Conservation (phyloP, 2,329 filamentous ascomycete species). For the Aspergillus brasiliensis region DNA sequence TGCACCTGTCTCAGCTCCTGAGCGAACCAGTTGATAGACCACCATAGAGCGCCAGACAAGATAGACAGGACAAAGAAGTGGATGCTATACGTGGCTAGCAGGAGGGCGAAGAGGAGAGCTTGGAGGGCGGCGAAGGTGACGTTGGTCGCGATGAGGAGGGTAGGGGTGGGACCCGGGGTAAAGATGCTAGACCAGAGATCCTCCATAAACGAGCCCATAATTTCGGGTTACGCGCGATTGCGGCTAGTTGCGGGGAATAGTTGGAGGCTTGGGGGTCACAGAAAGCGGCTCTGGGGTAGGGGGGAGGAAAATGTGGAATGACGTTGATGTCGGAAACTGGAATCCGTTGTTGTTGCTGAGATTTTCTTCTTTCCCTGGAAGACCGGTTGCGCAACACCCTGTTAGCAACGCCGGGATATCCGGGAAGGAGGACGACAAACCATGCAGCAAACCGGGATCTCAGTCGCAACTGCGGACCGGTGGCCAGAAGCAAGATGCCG, state of each 20-base stretch:
- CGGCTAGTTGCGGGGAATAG: conserved; percentile 5
- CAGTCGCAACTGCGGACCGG: neutral
- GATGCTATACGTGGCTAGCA: conserved; percentile 80
- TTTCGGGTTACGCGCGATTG: conserved; percentile 8
- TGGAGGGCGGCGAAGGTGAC: conserved; percentile 84
- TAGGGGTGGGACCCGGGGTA: conserved; percentile 85
- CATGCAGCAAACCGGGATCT: neutral
- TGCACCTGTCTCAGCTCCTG: conserved; percentile 60
- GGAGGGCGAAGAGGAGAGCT: conserved; percentile 71
- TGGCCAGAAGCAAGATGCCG: neutral
- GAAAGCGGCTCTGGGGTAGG: neutral
- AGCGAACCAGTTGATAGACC: conserved; percentile 96
- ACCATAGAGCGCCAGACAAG: conserved; percentile 83
- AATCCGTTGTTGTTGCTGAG: conserved; percentile 11
- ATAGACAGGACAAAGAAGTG: conserved; percentile 84
- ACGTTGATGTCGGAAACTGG: conserved; percentile 19
- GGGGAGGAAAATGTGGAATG: conserved; percentile 8
- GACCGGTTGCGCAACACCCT: neutral
- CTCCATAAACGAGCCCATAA: conserved; percentile 60
- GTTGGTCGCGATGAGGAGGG: conserved; percentile 87
- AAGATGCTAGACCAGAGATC: conserved; percentile 92
- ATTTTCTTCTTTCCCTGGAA: neutral
- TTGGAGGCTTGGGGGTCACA: neutral
- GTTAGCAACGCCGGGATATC: neutral
- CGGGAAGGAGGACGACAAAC: neutral